Evolutionary conservation across 495 filamentous ascomycete genomes (phyloP), one percentile per base, ranked within the genome.

Genomic region (Penicillium coffeae): DNA sequence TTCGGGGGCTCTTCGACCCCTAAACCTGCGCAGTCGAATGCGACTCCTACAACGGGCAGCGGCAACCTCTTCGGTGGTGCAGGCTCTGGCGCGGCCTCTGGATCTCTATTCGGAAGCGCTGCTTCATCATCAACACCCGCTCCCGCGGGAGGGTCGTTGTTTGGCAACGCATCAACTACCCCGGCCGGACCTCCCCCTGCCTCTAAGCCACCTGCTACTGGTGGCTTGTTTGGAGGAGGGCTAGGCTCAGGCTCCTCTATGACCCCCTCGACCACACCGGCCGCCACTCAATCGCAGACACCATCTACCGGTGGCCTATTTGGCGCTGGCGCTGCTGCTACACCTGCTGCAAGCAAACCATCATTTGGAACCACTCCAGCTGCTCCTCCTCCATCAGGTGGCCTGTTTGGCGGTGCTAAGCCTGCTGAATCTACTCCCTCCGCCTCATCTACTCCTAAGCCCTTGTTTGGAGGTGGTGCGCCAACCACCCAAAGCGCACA

Each of bases 181-280:
- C 82, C 82, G 35, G 82, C 81, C 44, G 81, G 81, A 25, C 79
- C 79, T 52, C 82, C 82, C 16, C 82, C 82, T 8, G 65, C 51
- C 42, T 60, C 66, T 22, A 72, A 71, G 39, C 37, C 70, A 9
- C 59, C 63, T 21, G 49, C 50, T 48, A n/a, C n/a, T n/a, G n/a
- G n/a, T n/a, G n/a, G n/a, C n/a, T 55, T 71, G 0, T 74, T 74
- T 52, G 67, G 64, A 22, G 47, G n/a, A n/a, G n/a, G n/a, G 37
- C 10, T 15, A 54, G 62, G 65, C 56, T 41, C 40, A 55, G 7
- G 53, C 40, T 13, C 55, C 12, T 54, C 62, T 33, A 55, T 61
- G 13, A 56, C 68, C 1, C 48, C 64, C 20, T 51, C 60, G 3
- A 48, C 61, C 8, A 59, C 65, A n/a, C 54, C 70, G 22, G 35